phyloP scores from a whole-genome alignment of 352 stramenopile genomes.

The Pythium pyrilobum region DNA sequence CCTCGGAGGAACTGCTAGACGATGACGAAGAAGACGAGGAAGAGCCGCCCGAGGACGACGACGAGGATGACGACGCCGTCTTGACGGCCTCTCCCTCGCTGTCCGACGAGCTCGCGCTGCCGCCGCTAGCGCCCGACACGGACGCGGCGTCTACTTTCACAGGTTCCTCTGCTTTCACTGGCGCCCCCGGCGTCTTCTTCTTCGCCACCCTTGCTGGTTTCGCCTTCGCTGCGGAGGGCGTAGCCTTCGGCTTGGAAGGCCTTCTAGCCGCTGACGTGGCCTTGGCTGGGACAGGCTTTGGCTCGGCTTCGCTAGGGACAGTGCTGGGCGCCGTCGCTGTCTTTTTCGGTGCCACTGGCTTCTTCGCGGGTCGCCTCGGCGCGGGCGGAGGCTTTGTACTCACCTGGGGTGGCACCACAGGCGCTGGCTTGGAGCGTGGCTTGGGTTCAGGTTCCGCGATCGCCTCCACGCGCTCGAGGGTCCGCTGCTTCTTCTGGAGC shows the following conservation, averaged over 20 bases:
- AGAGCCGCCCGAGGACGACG: constrained; percentile 27
- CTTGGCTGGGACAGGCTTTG: neutral
- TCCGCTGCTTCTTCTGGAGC: constrained; percentile 17
- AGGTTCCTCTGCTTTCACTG: neutral
- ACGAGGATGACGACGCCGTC: constrained; percentile 45
- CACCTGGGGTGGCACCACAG: neutral
- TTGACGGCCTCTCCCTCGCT: constrained; percentile 23
- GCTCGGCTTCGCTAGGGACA: too few relatives aligned
- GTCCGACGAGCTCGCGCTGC: constrained; percentile 12
- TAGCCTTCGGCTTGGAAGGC: constrained; percentile 3
- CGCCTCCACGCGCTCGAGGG: neutral
- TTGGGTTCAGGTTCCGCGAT: neutral
- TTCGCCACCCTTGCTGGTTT: neutral
- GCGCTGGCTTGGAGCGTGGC: neutral
- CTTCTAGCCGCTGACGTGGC: neutral
- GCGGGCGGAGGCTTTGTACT: neutral
- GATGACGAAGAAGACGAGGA: constrained; percentile 30
- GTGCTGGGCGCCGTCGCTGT: neutral
- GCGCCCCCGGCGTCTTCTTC: neutral
- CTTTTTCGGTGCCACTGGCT: constrained; percentile 8
- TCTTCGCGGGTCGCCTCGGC: constrained; percentile 14
- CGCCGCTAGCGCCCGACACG: constrained; percentile 10
- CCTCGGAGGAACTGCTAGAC: constrained; percentile 48
- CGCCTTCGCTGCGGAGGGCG: neutral
- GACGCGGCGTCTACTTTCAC: neutral